Base-by-base conservation (phyloP, 306 rosid genomes). In the Sicyos edulis region DNA sequence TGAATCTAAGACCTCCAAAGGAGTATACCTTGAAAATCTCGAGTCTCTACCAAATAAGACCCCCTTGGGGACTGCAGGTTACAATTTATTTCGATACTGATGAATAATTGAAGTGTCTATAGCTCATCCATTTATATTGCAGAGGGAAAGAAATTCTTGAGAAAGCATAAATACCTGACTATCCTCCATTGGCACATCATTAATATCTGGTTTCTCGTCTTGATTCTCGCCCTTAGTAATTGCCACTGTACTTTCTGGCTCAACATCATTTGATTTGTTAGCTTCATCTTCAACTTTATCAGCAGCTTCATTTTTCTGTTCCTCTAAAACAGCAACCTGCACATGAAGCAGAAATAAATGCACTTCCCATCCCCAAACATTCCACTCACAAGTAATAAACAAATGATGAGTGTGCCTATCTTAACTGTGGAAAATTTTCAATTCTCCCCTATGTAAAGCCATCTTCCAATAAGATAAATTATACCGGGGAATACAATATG, bases 321-420 rank as follows among this genome's bases (percentile, higher is more conserved):
- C 98, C 88, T 93, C 98, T 63, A 91, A 85, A 58, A 88, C 82
- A 71, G 98, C 96, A 85, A 93, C 82, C 98, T 93, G 74, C 80
- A 70, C 50, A 54, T 6, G 34, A 49, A 26, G 40, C 52, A 58
- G 75, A 78, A 9, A 29, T 50, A 63, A 61, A 63, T 71, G 57
- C 47, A 42, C 54, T 71, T 17, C 47, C n/a, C 19, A 66, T 19
- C 26, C 50, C 17, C 50, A 8, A 37, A 37, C 7, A 62, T 32
- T 62, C 1, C 44, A 37, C 44, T 37, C 44, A 37, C 44, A 32
- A 32, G 37, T 32, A 32, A 32, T 32, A 3, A 32, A 32, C 37
- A 32, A 5, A 32, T 32, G 37, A 32, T 32, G 37, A 3, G 37
- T 32, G 37, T 32, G 37, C 37, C 37, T 32, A 32, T 32, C 2